Evolutionary conservation across 2,329 filamentous ascomycete genomes (phyloP).

Genomic region (Trichoderma afroharzianum): DNA sequence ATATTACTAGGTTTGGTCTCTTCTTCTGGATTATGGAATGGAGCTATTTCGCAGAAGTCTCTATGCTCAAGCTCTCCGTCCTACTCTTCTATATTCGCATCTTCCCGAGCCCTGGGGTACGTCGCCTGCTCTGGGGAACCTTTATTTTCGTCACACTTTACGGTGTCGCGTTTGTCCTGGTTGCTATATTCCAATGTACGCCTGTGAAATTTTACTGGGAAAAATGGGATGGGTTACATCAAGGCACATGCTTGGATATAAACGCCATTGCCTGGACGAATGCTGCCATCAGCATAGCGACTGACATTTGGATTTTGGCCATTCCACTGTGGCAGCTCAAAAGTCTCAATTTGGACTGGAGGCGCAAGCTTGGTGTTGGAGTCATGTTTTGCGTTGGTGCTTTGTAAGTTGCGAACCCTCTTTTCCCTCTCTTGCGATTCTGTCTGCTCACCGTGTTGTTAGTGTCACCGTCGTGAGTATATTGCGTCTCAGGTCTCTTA

Average conservation of each 20-base stretch:
- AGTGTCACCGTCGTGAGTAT: constrained; percentile 39
- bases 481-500: constrained; percentile 33
- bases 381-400: constrained; percentile 50
- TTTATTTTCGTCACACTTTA: constrained; percentile 38
- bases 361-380: constrained; percentile 46
- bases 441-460: background rate
- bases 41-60: constrained; percentile 45
- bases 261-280: constrained; percentile 50
- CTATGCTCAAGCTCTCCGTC: constrained; percentile 48
- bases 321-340: constrained; percentile 47
- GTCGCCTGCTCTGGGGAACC: constrained; percentile 41
- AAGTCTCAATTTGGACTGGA: constrained; percentile 41
- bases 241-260: constrained; percentile 47
- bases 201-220: constrained; percentile 53
- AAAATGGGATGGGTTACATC: constrained; percentile 45
- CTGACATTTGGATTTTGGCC: constrained; percentile 51
- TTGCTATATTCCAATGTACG: constrained; percentile 47
- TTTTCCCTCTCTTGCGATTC: background rate
- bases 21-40: constrained; percentile 42
- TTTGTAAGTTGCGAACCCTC: constrained; percentile 34
- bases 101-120: constrained; percentile 42
- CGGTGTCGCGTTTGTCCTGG: constrained; percentile 40
- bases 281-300: constrained; percentile 49
- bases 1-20: constrained; percentile 42
- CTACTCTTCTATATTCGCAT: constrained; percentile 55